Base-by-base conservation (phyloP, 225 moss, liverwort and hornwort species). In the Rhytidiadelphus loreus region DNA sequence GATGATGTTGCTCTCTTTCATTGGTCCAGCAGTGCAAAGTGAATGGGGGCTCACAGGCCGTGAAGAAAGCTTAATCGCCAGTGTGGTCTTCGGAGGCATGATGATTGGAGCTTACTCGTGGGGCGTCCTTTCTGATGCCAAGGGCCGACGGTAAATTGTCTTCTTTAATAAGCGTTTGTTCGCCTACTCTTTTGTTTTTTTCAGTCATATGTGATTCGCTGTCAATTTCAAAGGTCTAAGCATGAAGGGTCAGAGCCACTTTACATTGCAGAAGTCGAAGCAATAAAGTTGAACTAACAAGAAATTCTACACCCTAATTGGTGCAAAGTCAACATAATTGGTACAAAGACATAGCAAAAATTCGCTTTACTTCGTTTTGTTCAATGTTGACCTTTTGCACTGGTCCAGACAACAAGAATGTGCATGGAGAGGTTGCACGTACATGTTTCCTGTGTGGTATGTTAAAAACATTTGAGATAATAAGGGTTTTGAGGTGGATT, bases 1-100 rank as follows among this genome's bases (percentile, higher is more conserved):
- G 88, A 97, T 97, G 95, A 97, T 97, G 97, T 84, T 96, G 86
- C 95, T 97, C 72, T 97, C 97, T 32, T 97, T 97, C 91, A 91
- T 96, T 59, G 97, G 97, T 41, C 97, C 96, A 46, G 94, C 97
- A 69, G 94, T 97, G 66, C 90, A 96, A 91, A 87, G 44, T 82
- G 93, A 94, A 86, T 97, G 95, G 97, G 79, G 81, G 79, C 95
- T 97, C 84, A 89, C 97, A 46, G 91, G 91, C 52, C 92, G 86
- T 32, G 92, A 97, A 90, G 96, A 97, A 85, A 96, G 97, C 90
- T 37, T 92, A 26, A 97, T 97, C 56, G 93, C 97, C 63, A 97
- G 97, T 91, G 93, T 92, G n/a, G 97, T 97, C 72, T 97, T 97
- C 77, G 96, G 89, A 87, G 97, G 97, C 88, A 97, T 97, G 97